Base-by-base conservation (phyloP, 1,284 basidiomycete genomes). In the Apiotrichum montevideense region DNA sequence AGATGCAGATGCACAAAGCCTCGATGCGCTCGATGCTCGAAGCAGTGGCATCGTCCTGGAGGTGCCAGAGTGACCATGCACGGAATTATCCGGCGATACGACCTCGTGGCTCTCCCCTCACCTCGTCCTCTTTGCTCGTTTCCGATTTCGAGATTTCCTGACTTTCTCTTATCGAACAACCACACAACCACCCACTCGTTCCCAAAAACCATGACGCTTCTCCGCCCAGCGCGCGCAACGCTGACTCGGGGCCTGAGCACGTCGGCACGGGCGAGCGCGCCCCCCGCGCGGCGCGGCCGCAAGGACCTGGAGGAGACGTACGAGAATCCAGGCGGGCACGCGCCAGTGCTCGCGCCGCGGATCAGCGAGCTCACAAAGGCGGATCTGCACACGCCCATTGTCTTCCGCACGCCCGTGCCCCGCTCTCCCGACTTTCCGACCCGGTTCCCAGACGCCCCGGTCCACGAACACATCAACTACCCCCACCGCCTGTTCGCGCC, bases 401-500 rank as follows among this genome's bases (percentile, higher is more conserved):
- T 49, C 13, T 40, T 29, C 35, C 47, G 47, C 47, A 37, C 35
- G 8, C 47, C 35, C n/a, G 61, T 69, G n/a, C 67, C 67, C 14
- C 65, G 67, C 32, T 45, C 56, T 8, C 48, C 61, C n/a, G 44
- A 51, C 32, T 70, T 57, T 55, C 65, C 64, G 6, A 56, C 60
- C 35, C 56, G 48, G 11, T 55, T 61, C 57, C 39, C 54, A n/a
- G 51, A 61, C 37, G 55, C 56, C 3, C 69, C 68, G 3, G 15
- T 51, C 21, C 68, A 68, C 61, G 61, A 66, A 56, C 66, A 66
- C 54, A 66, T 73, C 63, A 73, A 73, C 55, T 64, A 63, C 57
- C 69, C 71, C 9, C n/a, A 57, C 32, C 62, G 58, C 1, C 46
- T 71, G 44, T 67, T 65, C 44, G 47, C 61, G 4, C 44, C 52